A percentile compares a stretch with the other conserved stretches of the same genome.
Evolutionary conservation across 768 basidiomycete genomes (phyloP).

Genomic region (Auriscalpium microsporum): DNA sequence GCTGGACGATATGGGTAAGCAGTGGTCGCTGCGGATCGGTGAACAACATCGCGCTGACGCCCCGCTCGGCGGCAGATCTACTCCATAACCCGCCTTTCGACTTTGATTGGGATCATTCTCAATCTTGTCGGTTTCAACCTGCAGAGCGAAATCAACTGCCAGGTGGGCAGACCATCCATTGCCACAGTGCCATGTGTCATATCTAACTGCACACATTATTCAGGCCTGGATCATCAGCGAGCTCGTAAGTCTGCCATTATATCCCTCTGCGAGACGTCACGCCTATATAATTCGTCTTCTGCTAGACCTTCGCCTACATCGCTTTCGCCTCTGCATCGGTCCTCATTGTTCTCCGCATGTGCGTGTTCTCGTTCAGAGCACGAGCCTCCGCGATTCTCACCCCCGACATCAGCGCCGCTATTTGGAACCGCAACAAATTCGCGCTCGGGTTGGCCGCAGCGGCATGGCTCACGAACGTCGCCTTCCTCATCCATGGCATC

Average conservation of each 20-base stretch:
- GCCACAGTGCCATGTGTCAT: background rate
- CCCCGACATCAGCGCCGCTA: background rate
- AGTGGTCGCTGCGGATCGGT: background rate
- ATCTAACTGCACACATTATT: no score
- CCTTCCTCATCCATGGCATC: conserved; percentile 3
- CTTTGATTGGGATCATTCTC: background rate
- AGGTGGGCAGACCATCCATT: background rate
- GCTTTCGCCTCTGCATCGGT: conserved; percentile 1
- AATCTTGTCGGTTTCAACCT: background rate
- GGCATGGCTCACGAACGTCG: conserved; percentile 1
- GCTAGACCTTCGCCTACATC: background rate
- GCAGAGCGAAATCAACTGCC: conserved; percentile 1
- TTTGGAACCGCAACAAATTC: background rate
- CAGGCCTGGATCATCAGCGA: background rate
- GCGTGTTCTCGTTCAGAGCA: background rate
- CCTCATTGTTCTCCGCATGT: conserved; percentile 7
- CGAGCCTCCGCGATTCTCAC: background rate
- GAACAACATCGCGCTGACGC: background rate
- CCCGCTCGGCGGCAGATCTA: background rate
- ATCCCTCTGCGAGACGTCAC: no score
- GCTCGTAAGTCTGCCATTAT: background rate
- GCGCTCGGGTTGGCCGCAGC: background rate
- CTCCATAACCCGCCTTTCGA: background rate
- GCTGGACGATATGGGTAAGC: conserved; percentile 6
- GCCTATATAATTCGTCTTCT: no score